A percentile compares a stretch with the other conserved stretches of the same genome.
Conservation (phyloP, 2,329 filamentous ascomycete species). For the Apiospora hydei region DNA sequence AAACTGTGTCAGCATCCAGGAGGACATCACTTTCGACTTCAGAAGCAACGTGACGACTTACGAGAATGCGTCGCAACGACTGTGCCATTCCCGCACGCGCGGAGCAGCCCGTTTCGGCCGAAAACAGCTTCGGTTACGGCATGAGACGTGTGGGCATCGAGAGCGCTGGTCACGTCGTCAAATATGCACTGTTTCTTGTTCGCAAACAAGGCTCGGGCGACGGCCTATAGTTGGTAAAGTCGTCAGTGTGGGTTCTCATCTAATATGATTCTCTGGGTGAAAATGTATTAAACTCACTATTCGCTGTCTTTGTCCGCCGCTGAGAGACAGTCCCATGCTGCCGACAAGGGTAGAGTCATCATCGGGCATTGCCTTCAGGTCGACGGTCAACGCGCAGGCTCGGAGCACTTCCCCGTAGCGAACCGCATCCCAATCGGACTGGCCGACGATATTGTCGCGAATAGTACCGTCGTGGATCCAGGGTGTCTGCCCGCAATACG, state of each 20-base stretch:
- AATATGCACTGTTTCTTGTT: slow-evolving; percentile 7
- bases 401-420: slow-evolving; percentile 11
- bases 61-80: too few relatives aligned
- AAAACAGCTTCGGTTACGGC: slow-evolving; percentile 10
- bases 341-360: too few relatives aligned
- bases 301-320: too few relatives aligned
- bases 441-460: slow-evolving; percentile 22
- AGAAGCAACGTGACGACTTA: too few relatives aligned
- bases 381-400: neutral
- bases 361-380: too few relatives aligned
- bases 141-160: slow-evolving; percentile 14
- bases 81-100: too few relatives aligned
- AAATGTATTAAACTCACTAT: too few relatives aligned
- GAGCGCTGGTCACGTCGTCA: slow-evolving; percentile 23
- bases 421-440: slow-evolving; percentile 18
- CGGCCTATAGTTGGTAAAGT: neutral
- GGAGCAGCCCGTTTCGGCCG: neutral
- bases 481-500: slow-evolving; percentile 22
- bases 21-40: too few relatives aligned
- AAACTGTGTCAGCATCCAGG: too few relatives aligned
- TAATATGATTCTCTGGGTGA: too few relatives aligned
- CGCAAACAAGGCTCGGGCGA: slow-evolving; percentile 22
- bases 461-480: slow-evolving; percentile 22
- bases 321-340: too few relatives aligned
- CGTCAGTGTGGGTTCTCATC: too few relatives aligned